Base-by-base conservation (phyloP, 1,139 yeast species). In the Debaryomycetaceae sp. region DNA sequence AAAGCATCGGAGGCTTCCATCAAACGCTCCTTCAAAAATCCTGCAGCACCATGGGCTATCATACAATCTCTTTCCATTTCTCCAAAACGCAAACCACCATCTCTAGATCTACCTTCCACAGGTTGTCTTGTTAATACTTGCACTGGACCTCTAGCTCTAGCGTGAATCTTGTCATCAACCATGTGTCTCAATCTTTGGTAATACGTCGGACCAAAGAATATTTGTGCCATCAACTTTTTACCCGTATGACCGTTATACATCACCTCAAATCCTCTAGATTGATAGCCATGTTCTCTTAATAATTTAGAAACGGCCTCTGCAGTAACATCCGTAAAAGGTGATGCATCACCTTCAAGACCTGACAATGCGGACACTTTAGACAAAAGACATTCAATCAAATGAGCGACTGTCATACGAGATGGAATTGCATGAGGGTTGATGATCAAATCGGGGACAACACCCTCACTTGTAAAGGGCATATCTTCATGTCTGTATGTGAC, bases 51-150 rank as follows among this genome's bases (percentile, higher is more conserved):
- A 66, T 93, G 98, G 5, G 99, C 99, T 77, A 93, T 93, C 96
- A 95, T 93, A 86, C 99, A 93, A 77, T 95, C 99, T 76, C 99
- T 89, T 72, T 93, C 99, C 99, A 93, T 93, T 73, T 93, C 99
- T 63, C 99, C 99, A 80, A 93, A 95, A 71, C 99, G 90, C 66
- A 93, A 77, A 56, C 99, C 99, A 81, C 99, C 99, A 70, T 93
- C 99, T 73, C 99, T 83, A 23, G 98, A 91, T 72, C 99, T 84
- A 83, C 99, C 99, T 70, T 95, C 99, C 47, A 93, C 97, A 6
- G 99, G 99, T 68, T 93, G 99, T 71, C 99, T 86, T 6, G 99
- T 93, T 66, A 93, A 77, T 45, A 93, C 96, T 75, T 93, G 99
- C 49, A 93, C 96, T 9, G 99, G 99, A 46, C 99, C 99, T 76